Percentiles rank a stretch among this genome's conserved stretches.
Conservation (phyloP, 805 yeast species). For the Sporopachydermia lactativora region DNA sequence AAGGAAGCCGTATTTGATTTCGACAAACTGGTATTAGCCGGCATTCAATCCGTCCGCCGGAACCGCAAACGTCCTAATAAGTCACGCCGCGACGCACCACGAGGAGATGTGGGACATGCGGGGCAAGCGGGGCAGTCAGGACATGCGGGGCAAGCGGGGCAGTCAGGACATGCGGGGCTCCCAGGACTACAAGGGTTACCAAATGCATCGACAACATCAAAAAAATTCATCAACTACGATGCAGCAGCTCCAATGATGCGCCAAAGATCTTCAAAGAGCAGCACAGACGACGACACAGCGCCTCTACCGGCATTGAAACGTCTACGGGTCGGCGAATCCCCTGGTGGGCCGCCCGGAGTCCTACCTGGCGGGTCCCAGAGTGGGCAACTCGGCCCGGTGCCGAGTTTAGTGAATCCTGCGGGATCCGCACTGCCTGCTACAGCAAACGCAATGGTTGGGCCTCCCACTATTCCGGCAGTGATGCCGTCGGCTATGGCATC, state of each 20-base stretch:
- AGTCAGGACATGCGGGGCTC: too few relatives aligned
- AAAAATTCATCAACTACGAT: not conserved
- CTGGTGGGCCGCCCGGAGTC: too few relatives aligned
- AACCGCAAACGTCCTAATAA: constrained; percentile 59
- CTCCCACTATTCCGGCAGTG: too few relatives aligned
- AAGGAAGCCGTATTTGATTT: constrained; percentile 50
- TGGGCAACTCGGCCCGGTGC: too few relatives aligned
- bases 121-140: constrained; percentile 4
- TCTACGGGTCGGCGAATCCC: too few relatives aligned
- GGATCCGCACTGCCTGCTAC: too few relatives aligned
- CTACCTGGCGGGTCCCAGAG: too few relatives aligned
- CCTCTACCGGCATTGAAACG: too few relatives aligned
- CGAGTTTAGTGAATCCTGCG: too few relatives aligned
- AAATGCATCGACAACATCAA: not conserved
- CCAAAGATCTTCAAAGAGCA: not conserved
- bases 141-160: not conserved
- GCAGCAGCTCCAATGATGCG: not conserved
- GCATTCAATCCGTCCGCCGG: constrained; percentile 83
- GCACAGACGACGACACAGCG: not conserved
- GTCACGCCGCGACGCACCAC: constrained; percentile 7
- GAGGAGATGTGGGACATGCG: constrained; percentile 1
- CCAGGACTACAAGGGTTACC: too few relatives aligned
- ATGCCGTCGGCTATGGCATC: too few relatives aligned
- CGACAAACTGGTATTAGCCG: constrained; percentile 83
- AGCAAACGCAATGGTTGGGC: too few relatives aligned